These are phyloP conservation scores for Echria macrotheca DNA, from an alignment of 495 filamentous ascomycete genomes.

Conservation along the genomic window DNA sequence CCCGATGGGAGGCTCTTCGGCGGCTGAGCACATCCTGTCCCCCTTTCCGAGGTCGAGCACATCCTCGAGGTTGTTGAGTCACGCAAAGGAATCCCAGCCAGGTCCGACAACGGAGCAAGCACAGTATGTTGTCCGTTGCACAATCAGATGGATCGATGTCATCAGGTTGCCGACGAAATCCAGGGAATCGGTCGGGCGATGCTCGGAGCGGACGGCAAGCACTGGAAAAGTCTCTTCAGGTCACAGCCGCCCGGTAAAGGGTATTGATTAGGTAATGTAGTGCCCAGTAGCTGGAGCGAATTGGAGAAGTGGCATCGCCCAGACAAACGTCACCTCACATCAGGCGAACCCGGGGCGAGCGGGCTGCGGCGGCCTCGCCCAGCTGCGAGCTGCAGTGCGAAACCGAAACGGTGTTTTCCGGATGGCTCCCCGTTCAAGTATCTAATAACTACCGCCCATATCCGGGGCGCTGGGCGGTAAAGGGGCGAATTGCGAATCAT, in stretches of 20 bases:
- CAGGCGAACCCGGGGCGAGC: background rate
- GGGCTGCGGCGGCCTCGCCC: too few species aligned
- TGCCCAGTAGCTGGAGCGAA: background rate
- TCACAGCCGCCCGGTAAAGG: background rate
- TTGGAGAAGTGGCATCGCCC: background rate
- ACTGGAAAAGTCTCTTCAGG: slow-evolving; percentile 6
- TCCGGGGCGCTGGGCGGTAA: slow-evolving; percentile 1
- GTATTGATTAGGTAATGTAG: slow-evolving; percentile 10
- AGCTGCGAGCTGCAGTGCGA: too few species aligned
- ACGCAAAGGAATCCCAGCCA: too few species aligned
- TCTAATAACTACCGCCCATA: too few species aligned
- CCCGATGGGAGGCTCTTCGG: too few species aligned
- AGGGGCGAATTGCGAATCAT: background rate
- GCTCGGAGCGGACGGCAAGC: background rate
- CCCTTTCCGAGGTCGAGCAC: too few species aligned
- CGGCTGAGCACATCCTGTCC: too few species aligned
- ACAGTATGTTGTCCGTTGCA: background rate
- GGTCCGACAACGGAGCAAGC: slow-evolving; percentile 10
- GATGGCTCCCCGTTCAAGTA: too few species aligned
- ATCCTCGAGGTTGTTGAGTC: slow-evolving; percentile 6
- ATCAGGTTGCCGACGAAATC: too few species aligned
- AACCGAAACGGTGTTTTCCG: too few species aligned
- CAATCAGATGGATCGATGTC: background rate
- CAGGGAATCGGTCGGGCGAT: too few species aligned
- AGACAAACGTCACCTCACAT: slow-evolving; percentile 7